Percentiles rank a stretch among this genome's conserved stretches.
Conservation (phyloP, 1,284 basidiomycete species). For the Neonothopanus nambi region DNA sequence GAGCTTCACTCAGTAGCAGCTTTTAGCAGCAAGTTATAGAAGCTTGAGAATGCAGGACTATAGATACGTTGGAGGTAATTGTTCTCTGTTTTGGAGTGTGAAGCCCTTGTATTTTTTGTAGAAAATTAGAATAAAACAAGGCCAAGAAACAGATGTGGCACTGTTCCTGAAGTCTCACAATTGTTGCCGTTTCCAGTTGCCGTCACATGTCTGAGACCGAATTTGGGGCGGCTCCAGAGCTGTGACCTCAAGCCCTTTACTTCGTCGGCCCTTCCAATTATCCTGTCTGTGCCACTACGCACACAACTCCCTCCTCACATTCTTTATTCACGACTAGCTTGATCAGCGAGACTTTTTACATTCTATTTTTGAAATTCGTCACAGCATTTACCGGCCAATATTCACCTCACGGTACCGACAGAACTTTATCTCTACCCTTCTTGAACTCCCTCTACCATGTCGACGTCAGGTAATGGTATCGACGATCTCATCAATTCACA, state of each 20-base stretch:
- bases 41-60: too few relatives aligned
- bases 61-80: too few relatives aligned
- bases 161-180: too few relatives aligned
- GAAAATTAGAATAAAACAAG: too few relatives aligned
- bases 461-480: slow-evolving; percentile 20
- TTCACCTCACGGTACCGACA: slow-evolving; percentile 9
- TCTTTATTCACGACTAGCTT: slow-evolving; percentile 11
- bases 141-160: too few relatives aligned
- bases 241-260: too few relatives aligned
- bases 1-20: too few relatives aligned
- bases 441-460: not conserved
- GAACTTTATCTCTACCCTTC: slow-evolving; percentile 14
- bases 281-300: not conserved
- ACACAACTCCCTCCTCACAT: slow-evolving; percentile 1
- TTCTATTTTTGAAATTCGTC: not conserved
- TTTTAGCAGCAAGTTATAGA: too few relatives aligned
- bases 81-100: too few relatives aligned
- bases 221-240: not conserved
- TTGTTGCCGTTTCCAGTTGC: slow-evolving; percentile 6
- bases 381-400: not conserved
- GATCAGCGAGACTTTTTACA: not conserved
- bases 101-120: too few relatives aligned
- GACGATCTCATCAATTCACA: slow-evolving; percentile 45
- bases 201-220: too few relatives aligned
- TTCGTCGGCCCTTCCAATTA: not conserved